Conservation (phyloP, 352 stramenopile genomes). For the Phytophthora pinifolia region DNA sequence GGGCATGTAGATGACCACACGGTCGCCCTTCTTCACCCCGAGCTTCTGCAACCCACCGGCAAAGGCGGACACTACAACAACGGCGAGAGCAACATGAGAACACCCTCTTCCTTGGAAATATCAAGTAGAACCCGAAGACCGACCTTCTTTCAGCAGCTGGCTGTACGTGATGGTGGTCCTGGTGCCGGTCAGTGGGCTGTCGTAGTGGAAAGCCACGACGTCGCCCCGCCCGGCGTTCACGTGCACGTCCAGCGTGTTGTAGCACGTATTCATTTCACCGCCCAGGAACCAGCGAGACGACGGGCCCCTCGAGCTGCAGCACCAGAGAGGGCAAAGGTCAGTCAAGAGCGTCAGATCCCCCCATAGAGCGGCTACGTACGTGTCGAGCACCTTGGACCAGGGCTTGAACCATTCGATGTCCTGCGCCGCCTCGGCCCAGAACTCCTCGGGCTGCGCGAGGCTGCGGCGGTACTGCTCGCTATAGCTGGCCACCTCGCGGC, state of each 20-base stretch:
- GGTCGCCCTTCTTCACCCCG: conserved; percentile 83
- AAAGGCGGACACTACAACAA: conserved; percentile 52
- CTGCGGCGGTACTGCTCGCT: conserved; percentile 42
- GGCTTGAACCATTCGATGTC: conserved; percentile 61
- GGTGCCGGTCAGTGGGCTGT: conserved; percentile 57
- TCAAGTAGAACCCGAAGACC: background rate
- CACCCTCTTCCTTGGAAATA: background rate
- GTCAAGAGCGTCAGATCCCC: background rate
- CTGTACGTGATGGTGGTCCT: conserved; percentile 72
- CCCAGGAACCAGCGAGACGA: conserved; percentile 55
- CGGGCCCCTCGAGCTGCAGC: conserved; percentile 29
- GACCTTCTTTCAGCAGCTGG: conserved; percentile 67
- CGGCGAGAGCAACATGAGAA: background rate
- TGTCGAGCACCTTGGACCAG: conserved; percentile 43
- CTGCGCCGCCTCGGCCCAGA: conserved; percentile 52
- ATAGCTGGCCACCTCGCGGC: conserved; percentile 36
- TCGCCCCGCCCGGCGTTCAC: conserved; percentile 57
- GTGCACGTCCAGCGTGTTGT: conserved; percentile 64
- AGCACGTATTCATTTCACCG: conserved; percentile 71
- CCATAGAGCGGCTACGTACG: conserved; percentile 23
- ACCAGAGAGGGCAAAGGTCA: background rate
- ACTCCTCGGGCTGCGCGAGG: conserved; percentile 43
- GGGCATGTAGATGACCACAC: conserved; percentile 97
- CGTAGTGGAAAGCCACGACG: conserved; percentile 53
- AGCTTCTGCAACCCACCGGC: conserved; percentile 56